Evolutionary conservation across 2,329 filamentous ascomycete genomes (phyloP).

Genomic region (Didymellaceae sp.): DNA sequence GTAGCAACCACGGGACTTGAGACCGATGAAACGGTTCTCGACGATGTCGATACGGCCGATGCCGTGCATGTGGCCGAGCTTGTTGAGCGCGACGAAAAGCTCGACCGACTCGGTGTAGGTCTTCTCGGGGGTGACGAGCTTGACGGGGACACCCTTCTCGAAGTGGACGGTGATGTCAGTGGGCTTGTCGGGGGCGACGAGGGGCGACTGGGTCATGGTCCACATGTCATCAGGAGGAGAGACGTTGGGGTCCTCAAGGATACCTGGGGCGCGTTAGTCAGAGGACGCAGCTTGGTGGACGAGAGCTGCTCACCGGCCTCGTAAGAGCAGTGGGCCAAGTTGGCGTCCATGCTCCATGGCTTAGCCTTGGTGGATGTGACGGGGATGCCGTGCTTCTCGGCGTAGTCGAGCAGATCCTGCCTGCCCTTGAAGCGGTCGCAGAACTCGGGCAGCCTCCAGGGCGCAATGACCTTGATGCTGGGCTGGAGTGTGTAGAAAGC

Average conservation of each 20-base stretch:
- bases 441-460: constrained; percentile 74
- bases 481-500: constrained; percentile 68
- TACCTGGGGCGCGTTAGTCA: constrained; percentile 42
- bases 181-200: constrained; percentile 72
- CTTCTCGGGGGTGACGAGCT: constrained; percentile 65
- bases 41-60: constrained; percentile 85
- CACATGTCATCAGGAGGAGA: constrained; percentile 80
- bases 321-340: constrained; percentile 78
- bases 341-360: constrained; percentile 63
- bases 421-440: constrained; percentile 74
- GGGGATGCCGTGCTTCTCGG: constrained; percentile 69
- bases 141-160: constrained; percentile 75
- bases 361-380: constrained; percentile 76
- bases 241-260: constrained; percentile 69
- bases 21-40: constrained; percentile 79
- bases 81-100: constrained; percentile 74
- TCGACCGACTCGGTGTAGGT: constrained; percentile 72
- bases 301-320: constrained; percentile 66
- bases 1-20: constrained; percentile 83
- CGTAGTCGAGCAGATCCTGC: constrained; percentile 75
- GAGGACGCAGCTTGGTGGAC: no score
- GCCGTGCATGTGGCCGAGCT: constrained; percentile 73
- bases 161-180: constrained; percentile 75
- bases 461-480: constrained; percentile 74
- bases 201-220: constrained; percentile 74